These are phyloP conservation scores for Aureobasidium sp. DNA, from an alignment of 2,329 filamentous ascomycete species.

Conservation along the genomic window DNA sequence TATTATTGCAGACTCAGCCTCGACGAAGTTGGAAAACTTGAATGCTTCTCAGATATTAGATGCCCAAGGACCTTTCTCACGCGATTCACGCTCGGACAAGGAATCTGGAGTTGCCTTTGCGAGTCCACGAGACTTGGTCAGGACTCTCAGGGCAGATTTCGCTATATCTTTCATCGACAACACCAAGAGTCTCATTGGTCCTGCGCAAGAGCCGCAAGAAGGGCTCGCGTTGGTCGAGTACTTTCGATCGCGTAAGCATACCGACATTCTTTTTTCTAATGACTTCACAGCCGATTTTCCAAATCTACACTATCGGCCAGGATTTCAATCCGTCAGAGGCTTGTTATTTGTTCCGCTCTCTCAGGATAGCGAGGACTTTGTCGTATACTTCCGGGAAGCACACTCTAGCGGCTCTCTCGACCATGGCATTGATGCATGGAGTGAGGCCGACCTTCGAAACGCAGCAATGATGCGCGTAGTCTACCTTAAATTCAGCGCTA, in stretches of 20 bases:
- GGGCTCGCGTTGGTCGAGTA: not conserved
- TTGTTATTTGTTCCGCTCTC: not conserved
- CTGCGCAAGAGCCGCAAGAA: not conserved
- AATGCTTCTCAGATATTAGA: not conserved
- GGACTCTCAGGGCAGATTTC: not conserved
- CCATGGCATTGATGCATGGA: not conserved
- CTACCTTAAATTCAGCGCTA: not conserved
- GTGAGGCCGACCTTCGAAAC: not conserved
- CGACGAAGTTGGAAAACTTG: not conserved
- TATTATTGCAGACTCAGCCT: not conserved
- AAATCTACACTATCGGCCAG: not conserved
- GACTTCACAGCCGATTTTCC: not conserved
- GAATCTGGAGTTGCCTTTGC: not conserved
- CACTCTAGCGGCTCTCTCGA: not conserved
- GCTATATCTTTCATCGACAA: not conserved
- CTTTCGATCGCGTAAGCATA: not conserved
- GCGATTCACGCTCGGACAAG: not conserved
- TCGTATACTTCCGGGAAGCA: not conserved
- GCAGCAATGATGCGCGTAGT: not conserved
- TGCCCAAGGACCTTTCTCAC: not conserved
- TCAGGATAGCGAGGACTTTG: not conserved
- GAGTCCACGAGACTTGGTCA: not conserved
- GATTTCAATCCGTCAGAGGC: not conserved
- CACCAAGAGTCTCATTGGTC: not conserved
- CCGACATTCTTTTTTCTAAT: not conserved